Percentiles rank a stretch among this genome's conserved stretches.
These are phyloP conservation scores for Diplodia mutila DNA, from an alignment of 2,329 filamentous ascomycete genomes.

Conservation along the genomic window DNA sequence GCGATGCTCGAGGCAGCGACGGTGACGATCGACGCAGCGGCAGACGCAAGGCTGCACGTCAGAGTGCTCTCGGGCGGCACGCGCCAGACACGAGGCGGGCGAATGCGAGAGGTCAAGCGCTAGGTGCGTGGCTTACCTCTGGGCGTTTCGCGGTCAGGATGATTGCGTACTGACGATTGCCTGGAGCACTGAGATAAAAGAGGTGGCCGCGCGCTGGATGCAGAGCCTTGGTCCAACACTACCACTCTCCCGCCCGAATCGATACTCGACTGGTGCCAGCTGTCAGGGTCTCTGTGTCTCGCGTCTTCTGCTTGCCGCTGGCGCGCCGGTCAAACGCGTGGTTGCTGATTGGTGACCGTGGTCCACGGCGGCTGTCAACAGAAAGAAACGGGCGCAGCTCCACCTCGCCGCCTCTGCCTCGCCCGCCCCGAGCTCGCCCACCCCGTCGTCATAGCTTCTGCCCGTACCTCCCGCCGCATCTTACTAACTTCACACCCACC, in stretches of 20 bases:
- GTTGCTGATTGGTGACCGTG: constrained; percentile 20
- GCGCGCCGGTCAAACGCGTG: constrained; percentile 4
- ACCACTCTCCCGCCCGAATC: not conserved
- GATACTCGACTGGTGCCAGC: constrained; percentile 13
- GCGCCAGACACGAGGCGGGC: not conserved
- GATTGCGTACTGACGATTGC: constrained; percentile 22
- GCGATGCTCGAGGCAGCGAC: constrained; percentile 7
- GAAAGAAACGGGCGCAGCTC: constrained; percentile 3
- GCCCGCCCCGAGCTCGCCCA: constrained; percentile 13
- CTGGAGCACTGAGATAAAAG: constrained; percentile 11
- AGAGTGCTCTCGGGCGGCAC: not conserved
- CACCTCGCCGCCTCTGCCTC: constrained; percentile 5
- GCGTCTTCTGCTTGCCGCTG: not conserved
- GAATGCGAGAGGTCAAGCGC: not conserved
- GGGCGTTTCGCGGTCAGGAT: constrained; percentile 1
- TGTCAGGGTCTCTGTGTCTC: constrained; percentile 3
- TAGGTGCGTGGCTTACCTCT: constrained; percentile 18
- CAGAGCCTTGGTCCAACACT: not conserved
- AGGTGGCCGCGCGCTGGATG: constrained; percentile 3
- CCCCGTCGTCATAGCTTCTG: constrained; percentile 25
- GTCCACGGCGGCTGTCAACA: constrained; percentile 17
- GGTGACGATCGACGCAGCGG: not conserved
- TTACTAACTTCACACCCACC: constrained; percentile 15
- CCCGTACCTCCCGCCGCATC: constrained; percentile 18
- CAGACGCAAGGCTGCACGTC: not conserved